A percentile compares a stretch with the other conserved stretches of the same genome.
These are phyloP conservation scores for Cavenderia fasciculata DNA, from an alignment of 78 protist genomes.

Conservation along the genomic window DNA sequence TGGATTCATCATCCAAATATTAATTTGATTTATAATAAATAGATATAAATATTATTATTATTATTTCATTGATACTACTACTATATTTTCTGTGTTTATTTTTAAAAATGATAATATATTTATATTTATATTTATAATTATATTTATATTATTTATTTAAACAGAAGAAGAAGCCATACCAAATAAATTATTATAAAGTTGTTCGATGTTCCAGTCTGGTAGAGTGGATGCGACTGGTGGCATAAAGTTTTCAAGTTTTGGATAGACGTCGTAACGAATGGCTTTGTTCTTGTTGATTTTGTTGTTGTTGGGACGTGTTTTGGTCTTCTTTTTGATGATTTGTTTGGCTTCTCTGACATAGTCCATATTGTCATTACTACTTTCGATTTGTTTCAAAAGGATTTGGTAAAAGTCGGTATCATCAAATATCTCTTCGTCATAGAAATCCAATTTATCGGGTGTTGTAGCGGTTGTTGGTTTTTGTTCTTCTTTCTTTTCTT, in stretches of 20 bases:
- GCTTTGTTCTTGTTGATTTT: slow-evolving; percentile 35
- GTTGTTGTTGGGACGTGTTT: slow-evolving; percentile 31
- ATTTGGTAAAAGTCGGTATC: slow-evolving; percentile 62
- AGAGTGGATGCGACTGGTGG: slow-evolving; percentile 27
- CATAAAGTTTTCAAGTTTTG: slow-evolving; percentile 73
- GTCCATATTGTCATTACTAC: not conserved
- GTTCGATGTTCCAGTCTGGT: slow-evolving; percentile 49
- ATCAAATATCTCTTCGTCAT: slow-evolving; percentile 66
- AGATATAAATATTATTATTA: not conserved
- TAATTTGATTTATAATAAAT: too few species aligned
- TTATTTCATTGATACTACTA: not conserved
- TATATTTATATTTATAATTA: not conserved
- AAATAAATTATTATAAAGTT: slow-evolving; percentile 40
- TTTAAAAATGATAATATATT: too few species aligned
- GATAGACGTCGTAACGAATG: slow-evolving; percentile 28
- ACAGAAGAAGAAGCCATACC: slow-evolving; percentile 1
- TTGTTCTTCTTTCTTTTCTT: not conserved
- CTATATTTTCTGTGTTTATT: not conserved
- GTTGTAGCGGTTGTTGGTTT: too few species aligned
- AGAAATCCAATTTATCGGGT: not conserved
- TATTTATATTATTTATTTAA: not conserved
- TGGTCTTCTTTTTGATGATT: slow-evolving; percentile 45
- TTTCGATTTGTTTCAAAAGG: slow-evolving; percentile 27
- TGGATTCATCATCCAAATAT: too few species aligned
- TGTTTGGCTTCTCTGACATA: slow-evolving; percentile 19